Conservation (phyloP, 371 early-diverging fungal genomes). For the Actinomucor elegans region DNA sequence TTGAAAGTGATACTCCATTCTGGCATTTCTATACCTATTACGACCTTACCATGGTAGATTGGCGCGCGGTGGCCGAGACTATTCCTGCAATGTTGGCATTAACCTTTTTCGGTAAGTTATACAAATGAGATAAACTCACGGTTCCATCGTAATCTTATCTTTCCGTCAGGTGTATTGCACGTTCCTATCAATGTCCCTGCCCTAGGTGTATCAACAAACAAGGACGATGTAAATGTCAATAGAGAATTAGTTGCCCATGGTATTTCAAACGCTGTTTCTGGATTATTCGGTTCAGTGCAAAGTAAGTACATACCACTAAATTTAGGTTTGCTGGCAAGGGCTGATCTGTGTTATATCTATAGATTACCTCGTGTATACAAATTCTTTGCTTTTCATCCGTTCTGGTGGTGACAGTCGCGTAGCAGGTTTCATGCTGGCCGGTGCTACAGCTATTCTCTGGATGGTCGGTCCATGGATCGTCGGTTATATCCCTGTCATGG, state of each 20-base stretch:
- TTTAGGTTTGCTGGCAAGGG: too few relatives aligned
- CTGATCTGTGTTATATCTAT: neutral
- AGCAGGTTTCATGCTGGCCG: slow-evolving; percentile 84
- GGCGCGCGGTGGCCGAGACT: slow-evolving; percentile 74
- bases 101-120: slow-evolving; percentile 81
- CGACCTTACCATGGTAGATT: slow-evolving; percentile 68
- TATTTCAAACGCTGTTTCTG: slow-evolving; percentile 82
- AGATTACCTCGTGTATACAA: slow-evolving; percentile 89
- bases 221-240: slow-evolving; percentile 85
- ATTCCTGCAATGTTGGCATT: slow-evolving; percentile 91
- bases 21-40: slow-evolving; percentile 87
- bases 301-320: too few relatives aligned
- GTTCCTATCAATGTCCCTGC: slow-evolving; percentile 95
- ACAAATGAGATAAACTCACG: neutral
- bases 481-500: slow-evolving; percentile 89
- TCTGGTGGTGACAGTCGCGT: slow-evolving; percentile 87
- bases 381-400: slow-evolving; percentile 88
- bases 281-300: slow-evolving; percentile 78
- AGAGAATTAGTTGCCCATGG: slow-evolving; percentile 96
- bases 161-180: slow-evolving; percentile 72
- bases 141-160: slow-evolving; percentile 1
- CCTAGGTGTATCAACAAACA: slow-evolving; percentile 85
- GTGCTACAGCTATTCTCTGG: slow-evolving; percentile 78
- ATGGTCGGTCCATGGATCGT: slow-evolving; percentile 84
- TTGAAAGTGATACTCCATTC: slow-evolving; percentile 73